Conservation (phyloP, 2,329 filamentous ascomycete genomes). For the Trichoderma atrobrunneum region DNA sequence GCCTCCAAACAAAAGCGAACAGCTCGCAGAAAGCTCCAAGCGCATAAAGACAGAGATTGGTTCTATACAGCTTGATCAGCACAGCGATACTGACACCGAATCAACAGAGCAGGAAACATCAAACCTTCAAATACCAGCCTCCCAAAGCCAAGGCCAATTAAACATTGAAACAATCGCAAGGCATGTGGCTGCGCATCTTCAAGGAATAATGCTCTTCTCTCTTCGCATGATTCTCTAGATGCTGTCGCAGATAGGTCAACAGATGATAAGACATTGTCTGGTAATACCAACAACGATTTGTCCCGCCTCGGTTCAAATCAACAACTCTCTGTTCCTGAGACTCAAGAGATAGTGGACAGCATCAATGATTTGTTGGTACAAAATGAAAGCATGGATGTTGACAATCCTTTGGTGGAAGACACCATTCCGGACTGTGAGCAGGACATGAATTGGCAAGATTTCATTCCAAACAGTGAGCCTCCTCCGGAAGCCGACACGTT, state of each 20-base stretch:
- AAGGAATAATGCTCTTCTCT: neutral
- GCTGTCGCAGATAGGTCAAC: neutral
- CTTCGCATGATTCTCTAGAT: neutral
- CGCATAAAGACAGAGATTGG: neutral
- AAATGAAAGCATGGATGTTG: neutral
- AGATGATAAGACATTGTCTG: neutral
- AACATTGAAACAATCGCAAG: neutral
- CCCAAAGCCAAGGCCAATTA: neutral
- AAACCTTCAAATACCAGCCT: neutral
- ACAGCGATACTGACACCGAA: neutral
- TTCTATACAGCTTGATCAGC: neutral
- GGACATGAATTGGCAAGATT: neutral
- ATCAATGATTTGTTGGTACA: neutral
- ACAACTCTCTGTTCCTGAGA: neutral
- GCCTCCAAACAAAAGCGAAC: fast-evolving
- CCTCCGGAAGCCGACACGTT: neutral
- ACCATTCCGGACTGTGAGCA: neutral
- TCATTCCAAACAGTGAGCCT: neutral
- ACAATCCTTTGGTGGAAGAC: neutral
- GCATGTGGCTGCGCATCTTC: neutral
- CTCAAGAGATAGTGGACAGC: neutral
- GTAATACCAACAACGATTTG: neutral
- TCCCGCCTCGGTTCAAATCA: neutral
- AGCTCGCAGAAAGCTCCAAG: neutral
- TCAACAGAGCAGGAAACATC: neutral